These are phyloP conservation scores for Aspergillus hortae DNA, from an alignment of 2,329 filamentous ascomycete species.

Conservation along the genomic window DNA sequence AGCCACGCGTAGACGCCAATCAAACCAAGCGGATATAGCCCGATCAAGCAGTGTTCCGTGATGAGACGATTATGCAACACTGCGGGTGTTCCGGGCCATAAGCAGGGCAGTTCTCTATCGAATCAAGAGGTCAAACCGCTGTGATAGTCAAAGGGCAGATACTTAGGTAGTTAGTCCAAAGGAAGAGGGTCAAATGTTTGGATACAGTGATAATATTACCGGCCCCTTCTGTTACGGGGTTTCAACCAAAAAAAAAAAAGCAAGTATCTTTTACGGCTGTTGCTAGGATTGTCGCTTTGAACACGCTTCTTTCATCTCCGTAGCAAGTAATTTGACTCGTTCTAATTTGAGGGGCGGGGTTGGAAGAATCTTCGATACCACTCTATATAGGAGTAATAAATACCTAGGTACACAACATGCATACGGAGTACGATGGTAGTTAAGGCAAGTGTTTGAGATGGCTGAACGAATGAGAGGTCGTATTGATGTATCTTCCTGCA, in stretches of 20 bases:
- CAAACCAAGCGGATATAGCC: slow-evolving; percentile 7
- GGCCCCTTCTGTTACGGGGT: background rate
- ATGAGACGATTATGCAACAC: slow-evolving; percentile 3
- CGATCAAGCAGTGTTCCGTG: slow-evolving; percentile 4
- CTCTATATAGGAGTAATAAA: too few relatives aligned
- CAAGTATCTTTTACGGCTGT: background rate
- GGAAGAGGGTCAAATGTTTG: background rate
- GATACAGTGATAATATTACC: background rate
- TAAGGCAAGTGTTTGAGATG: too few relatives aligned
- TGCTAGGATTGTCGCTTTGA: slow-evolving; percentile 1
- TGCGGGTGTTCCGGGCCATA: background rate
- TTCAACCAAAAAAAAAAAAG: background rate
- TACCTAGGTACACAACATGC: too few relatives aligned
- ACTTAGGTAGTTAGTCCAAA: background rate
- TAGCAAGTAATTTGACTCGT: background rate
- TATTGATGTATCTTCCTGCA: slow-evolving; percentile 5
- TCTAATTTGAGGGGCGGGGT: background rate
- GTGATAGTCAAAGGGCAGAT: background rate
- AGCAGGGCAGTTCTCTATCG: background rate
- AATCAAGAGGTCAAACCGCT: slow-evolving; percentile 1
- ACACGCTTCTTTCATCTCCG: background rate
- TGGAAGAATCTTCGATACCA: too few relatives aligned
- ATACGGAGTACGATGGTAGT: too few relatives aligned
- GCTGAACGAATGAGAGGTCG: slow-evolving; percentile 13
- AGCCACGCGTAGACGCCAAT: slow-evolving; percentile 2